Percentiles rank a stretch among this genome's conserved stretches.
phyloP scores from a whole-genome alignment of 1,139 yeast species.

The Debaryomycetaceae sp. region DNA sequence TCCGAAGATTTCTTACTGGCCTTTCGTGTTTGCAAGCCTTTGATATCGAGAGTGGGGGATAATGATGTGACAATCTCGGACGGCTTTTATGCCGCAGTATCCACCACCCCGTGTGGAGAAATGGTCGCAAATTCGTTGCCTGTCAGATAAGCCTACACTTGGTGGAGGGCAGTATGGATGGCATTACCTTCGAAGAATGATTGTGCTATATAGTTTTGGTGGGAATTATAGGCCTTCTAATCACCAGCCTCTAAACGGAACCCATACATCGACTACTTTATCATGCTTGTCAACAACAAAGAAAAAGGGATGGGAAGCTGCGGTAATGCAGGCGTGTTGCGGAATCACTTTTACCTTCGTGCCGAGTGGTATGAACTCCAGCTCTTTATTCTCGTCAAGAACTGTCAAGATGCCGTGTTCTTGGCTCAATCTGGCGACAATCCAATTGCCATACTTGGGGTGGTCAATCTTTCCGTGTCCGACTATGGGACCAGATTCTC shows the following conservation, averaged over 20 bases:
- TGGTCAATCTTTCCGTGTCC: conserved; percentile 48
- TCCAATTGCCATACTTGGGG: conserved; percentile 44
- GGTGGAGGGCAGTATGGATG: no score
- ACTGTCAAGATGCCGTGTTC: conserved; percentile 62
- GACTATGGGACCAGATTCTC: conserved; percentile 54
- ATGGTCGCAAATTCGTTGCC: not conserved
- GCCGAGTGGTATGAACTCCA: conserved; percentile 47
- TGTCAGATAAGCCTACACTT: no score
- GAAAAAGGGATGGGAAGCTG: conserved; percentile 60
- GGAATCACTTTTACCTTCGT: conserved; percentile 57
- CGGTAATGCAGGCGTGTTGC: conserved; percentile 75
- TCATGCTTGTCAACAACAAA: conserved; percentile 50
- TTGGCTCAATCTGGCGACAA: conserved; percentile 56
- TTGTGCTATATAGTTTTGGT: no score
- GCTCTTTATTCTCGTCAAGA: conserved; percentile 16
- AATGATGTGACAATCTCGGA: no score
- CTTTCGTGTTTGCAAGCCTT: no score
- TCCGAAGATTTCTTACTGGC: no score
- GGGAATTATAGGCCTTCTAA: not conserved
- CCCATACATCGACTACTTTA: conserved; percentile 63
- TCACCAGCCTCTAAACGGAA: conserved; percentile 60
- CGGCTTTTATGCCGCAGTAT: no score
- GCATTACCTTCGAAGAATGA: no score
- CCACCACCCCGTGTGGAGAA: not conserved
- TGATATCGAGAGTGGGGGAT: no score